A percentile compares a stretch with the other conserved stretches of the same genome.
Evolutionary conservation across 768 basidiomycete genomes (phyloP).

Genomic region (Auricularia sp.): DNA sequence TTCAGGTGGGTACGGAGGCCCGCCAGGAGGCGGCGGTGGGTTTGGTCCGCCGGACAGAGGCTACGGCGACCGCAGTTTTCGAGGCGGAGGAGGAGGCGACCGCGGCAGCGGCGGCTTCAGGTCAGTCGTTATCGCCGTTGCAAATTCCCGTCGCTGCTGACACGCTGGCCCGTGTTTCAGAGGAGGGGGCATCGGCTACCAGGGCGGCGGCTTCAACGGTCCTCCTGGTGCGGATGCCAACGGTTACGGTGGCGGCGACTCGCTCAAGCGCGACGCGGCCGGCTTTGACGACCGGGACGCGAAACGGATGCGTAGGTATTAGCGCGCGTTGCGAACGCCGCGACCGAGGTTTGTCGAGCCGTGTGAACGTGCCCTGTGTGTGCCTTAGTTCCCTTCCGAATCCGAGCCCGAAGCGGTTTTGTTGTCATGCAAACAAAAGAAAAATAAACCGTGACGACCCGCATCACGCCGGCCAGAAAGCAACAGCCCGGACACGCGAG

Average conservation of each 20-base stretch:
- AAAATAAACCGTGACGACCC: conserved; percentile 1
- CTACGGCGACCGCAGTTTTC: conserved; percentile 10
- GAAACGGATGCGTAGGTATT: conserved; percentile 70
- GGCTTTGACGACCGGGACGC: conserved; percentile 74
- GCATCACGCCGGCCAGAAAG: not conserved
- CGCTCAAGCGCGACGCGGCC: conserved; percentile 64
- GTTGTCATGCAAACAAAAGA: conserved; percentile 1
- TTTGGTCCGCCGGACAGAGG: conserved; percentile 16
- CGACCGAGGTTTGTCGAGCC: not conserved
- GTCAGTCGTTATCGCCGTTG: conserved; percentile 21
- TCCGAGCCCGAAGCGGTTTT: not conserved
- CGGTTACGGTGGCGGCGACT: conserved; percentile 36
- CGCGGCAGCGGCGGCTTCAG: conserved; percentile 43
- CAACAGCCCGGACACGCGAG: not conserved
- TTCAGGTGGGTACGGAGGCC: conserved; percentile 17
- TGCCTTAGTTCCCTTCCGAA: not conserved
- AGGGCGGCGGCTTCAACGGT: conserved; percentile 49
- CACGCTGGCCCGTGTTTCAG: conserved; percentile 21
- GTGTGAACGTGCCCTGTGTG: not conserved
- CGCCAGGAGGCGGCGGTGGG: not conserved
- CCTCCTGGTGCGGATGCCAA: conserved; percentile 51
- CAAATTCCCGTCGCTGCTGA: conserved; percentile 10
- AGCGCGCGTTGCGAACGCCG: conserved; percentile 18
- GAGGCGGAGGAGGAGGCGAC: conserved; percentile 18
- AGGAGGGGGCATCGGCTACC: conserved; percentile 63